These are phyloP conservation scores for Leptographium galeiforme DNA, from an alignment of 2,329 filamentous ascomycete genomes.

Conservation along the genomic window DNA sequence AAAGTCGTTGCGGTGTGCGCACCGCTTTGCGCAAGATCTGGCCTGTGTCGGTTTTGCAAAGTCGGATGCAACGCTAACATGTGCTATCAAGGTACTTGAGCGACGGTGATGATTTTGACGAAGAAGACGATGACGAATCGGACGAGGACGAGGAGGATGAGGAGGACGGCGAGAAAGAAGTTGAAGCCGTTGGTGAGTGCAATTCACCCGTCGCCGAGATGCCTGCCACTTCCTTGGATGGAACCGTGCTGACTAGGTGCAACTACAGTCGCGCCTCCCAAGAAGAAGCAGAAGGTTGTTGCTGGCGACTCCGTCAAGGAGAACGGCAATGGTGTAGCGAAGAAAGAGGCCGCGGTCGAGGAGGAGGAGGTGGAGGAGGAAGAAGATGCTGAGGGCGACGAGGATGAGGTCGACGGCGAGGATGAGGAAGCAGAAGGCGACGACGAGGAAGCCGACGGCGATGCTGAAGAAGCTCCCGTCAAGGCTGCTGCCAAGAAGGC, in stretches of 20 bases:
- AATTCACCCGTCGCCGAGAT: not conserved
- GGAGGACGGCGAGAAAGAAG: conserved; percentile 25
- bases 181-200: conserved; percentile 6
- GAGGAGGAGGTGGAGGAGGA: conserved; percentile 14
- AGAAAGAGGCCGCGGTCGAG: conserved; percentile 11
- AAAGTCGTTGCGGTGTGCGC: not conserved
- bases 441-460: conserved; percentile 9
- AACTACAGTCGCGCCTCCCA: conserved; percentile 24
- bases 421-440: conserved; percentile 19
- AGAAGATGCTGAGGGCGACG: conserved; percentile 15
- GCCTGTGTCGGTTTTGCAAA: not conserved
- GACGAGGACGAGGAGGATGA: conserved; percentile 24
- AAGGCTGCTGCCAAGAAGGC: conserved; percentile 6
- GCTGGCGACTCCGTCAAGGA: conserved; percentile 15
- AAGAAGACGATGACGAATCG: conserved; percentile 15
- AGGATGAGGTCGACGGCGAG: conserved; percentile 15
- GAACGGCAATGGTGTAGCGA: conserved; percentile 12
- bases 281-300: conserved; percentile 38
- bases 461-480: conserved; percentile 4
- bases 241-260: conserved; percentile 12
- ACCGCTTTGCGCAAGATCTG: not conserved
- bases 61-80: not conserved
- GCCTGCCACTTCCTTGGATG: not conserved
- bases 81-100: conserved; percentile 12
- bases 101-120: conserved; percentile 16